Evolutionary conservation across 2,329 filamentous ascomycete species (phyloP), one percentile per base, ranked within the genome.

Genomic region (Colletotrichum kahawae): DNA sequence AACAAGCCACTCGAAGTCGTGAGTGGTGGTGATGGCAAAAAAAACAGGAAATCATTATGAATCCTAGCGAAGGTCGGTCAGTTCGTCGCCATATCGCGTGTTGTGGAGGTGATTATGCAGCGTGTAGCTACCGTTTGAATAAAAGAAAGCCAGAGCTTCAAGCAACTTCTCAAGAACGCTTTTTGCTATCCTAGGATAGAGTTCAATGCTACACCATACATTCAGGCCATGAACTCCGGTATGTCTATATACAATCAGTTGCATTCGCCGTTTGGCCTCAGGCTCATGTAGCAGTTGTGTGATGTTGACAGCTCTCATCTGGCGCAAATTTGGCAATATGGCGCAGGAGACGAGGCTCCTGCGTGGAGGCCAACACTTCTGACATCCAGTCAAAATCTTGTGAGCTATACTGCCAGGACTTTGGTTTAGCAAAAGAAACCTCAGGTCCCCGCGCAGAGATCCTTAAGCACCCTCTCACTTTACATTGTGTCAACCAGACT

Each of bases 181-280:
- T 43, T 43, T 1, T 9, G 38, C 38, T n/a, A 4, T 10, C 18
- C 1, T 43, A 43, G 1, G 5, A 6, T 18, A 43, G 38, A 5
- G 5, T n/a, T n/a, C 21, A 21, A 43, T 18, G 27, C 6, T 8
- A 0, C 6, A 43, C 1, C 38, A n/a, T 12, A 43, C 38, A 4
- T 43, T 4, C 18, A 43, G 38, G 38, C 38, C 9, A n/a, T n/a
- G 38, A 18, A n/a, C 38, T 43, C 38, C 2, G 4, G 38, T 0
- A 1, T n/a, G 38, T 43, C 9, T n/a, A 43, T n/a, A 5, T 18
- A 8, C 38, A 43, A 3, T 43, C 0, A 8, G 8, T n/a, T 0
- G 38, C 38, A 1, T 10, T 12, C 38, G 9, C 38, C 9, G 38
- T n/a, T 43, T 43, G 18, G 38, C 2, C 38, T 2, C 0, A 18